These are phyloP conservation scores for Pseudisothecium myosuroides DNA, from an alignment of 225 moss, liverwort and hornwort genomes.

Conservation along the genomic window DNA sequence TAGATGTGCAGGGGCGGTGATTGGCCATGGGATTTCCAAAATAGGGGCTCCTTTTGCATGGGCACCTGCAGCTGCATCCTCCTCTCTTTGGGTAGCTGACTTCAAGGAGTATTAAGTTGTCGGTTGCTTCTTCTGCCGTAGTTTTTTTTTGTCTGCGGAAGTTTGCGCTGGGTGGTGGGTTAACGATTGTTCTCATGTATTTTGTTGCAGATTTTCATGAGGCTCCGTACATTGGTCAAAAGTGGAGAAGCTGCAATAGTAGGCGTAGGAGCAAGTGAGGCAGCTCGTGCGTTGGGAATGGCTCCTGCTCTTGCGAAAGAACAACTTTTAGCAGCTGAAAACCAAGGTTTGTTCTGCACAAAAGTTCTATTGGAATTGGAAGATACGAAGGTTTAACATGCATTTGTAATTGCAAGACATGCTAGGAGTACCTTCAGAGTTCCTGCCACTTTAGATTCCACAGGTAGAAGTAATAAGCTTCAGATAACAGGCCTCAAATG, in stretches of 20 bases:
- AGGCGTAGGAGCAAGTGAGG: constrained; percentile 82
- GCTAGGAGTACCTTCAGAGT: neutral
- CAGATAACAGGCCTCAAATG: neutral
- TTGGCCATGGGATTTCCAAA: neutral
- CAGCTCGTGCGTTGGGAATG: constrained; percentile 79
- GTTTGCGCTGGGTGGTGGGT: neutral
- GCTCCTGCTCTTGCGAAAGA: constrained; percentile 98
- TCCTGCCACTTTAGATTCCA: neutral
- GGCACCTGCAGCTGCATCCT: neutral
- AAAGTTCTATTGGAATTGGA: neutral
- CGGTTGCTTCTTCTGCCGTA: neutral
- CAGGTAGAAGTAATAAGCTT: neutral
- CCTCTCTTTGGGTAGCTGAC: neutral
- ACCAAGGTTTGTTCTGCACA: constrained; percentile 43
- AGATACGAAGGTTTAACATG: neutral
- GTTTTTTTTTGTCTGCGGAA: neutral
- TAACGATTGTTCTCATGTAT: neutral
- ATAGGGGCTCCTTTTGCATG: neutral
- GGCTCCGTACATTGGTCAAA: constrained; percentile 52
- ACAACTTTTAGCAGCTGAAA: constrained; percentile 84
- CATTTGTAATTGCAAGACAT: neutral
- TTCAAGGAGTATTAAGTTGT: neutral
- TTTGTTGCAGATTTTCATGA: constrained; percentile 46
- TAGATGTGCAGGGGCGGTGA: neutral
- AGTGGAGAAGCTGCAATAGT: constrained; percentile 60